phyloP scores from a whole-genome alignment of 1,284 basidiomycete species.

The Ganoderma lucidum region DNA sequence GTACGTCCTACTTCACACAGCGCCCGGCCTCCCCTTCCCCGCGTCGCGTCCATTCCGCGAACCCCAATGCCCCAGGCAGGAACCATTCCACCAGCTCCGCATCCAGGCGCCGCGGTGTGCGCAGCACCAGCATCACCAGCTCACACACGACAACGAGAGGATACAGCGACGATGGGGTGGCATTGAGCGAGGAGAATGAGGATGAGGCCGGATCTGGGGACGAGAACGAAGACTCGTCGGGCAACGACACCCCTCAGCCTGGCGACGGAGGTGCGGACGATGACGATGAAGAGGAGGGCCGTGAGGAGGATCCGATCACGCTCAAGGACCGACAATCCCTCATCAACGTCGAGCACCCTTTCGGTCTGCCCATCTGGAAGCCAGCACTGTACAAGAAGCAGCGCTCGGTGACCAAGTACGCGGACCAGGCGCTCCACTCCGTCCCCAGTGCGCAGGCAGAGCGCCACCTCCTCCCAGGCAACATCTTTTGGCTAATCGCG shows the following conservation, averaged over 20 bases:
- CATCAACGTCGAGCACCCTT: conserved; percentile 99
- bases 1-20: conserved; percentile 66
- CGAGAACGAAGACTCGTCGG: conserved; percentile 29
- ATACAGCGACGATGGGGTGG: conserved; percentile 52
- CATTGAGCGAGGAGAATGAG: conserved; percentile 55
- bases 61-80: conserved; percentile 31
- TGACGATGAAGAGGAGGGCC: conserved; percentile 46
- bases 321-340: conserved; percentile 97
- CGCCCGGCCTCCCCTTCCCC: conserved; percentile 51
- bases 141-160: conserved; percentile 54
- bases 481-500: conserved; percentile 88
- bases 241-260: conserved; percentile 32
- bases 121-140: conserved; percentile 70
- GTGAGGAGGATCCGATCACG: conserved; percentile 91
- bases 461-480: conserved; percentile 90
- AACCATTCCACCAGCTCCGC: conserved; percentile 59
- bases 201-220: conserved; percentile 40
- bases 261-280: conserved; percentile 31
- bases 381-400: conserved; percentile 99
- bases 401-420: conserved; percentile 94
- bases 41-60: conserved; percentile 49
- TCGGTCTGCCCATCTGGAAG: conserved; percentile 99
- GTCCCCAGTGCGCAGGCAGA: conserved; percentile 93
- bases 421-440: conserved; percentile 93
- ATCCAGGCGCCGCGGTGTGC: conserved; percentile 50